Conservation (phyloP, 306 rosid genomes). For the Quercus dentata region DNA sequence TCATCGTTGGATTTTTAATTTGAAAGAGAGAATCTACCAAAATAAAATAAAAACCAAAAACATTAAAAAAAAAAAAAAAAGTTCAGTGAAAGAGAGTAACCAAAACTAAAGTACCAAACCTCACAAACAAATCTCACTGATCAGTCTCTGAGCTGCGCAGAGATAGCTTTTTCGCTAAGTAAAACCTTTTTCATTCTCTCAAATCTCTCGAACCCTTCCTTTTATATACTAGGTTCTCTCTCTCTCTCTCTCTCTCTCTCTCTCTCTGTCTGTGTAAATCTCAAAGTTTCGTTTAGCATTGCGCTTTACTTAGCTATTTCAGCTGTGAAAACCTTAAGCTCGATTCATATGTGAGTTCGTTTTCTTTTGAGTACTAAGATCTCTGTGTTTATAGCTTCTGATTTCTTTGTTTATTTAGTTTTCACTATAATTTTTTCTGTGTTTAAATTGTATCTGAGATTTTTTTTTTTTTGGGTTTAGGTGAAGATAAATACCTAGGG, state of each 20-base stretch:
- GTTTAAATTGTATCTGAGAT: slow-evolving; percentile 7
- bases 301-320: slow-evolving; percentile 5
- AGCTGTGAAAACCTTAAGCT: slow-evolving; percentile 10
- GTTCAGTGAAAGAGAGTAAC: not conserved
- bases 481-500: slow-evolving; percentile 16
- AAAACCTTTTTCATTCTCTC: slow-evolving; percentile 7
- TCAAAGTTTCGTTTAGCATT: slow-evolving; percentile 4
- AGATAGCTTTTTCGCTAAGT: slow-evolving; percentile 24
- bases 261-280: slow-evolving; percentile 14
- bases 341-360: slow-evolving; percentile 25
- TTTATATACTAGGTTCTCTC: slow-evolving; percentile 8
- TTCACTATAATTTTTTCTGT: not conserved
- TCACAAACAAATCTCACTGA: not conserved
- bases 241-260: slow-evolving; percentile 1
- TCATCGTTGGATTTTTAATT: not conserved
- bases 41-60: too few species aligned
- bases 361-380: not conserved
- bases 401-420: not conserved
- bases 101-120: not conserved
- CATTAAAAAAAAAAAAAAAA: not conserved
- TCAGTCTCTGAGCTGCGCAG: not conserved
- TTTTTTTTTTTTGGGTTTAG: slow-evolving; percentile 18
- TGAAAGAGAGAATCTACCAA: not conserved
- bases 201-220: not conserved
- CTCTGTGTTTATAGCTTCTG: not conserved